These are phyloP conservation scores for Agaricus blazei DNA, from an alignment of 768 basidiomycete species.

Conservation along the genomic window DNA sequence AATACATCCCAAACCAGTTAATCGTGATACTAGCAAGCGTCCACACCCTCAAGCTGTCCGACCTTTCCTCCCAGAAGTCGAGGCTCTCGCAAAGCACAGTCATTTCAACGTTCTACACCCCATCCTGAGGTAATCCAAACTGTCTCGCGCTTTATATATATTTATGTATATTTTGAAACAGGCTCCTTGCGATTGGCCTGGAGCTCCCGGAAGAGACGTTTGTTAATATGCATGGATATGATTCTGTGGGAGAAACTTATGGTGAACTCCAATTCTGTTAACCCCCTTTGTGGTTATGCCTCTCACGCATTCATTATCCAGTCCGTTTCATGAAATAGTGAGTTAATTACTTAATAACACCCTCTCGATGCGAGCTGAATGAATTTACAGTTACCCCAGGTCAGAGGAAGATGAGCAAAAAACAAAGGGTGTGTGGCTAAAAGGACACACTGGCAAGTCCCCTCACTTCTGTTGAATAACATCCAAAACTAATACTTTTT, in stretches of 20 bases:
- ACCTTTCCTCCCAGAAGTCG: constrained; percentile 49
- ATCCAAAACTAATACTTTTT: no score
- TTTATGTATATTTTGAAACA: constrained; percentile 13
- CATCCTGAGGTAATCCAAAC: constrained; percentile 31
- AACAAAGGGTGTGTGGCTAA: constrained; percentile 55
- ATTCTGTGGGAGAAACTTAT: constrained; percentile 36
- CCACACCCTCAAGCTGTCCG: constrained; percentile 44
- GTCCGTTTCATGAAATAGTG: constrained; percentile 69
- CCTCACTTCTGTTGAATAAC: no score
- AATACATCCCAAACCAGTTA: constrained; percentile 25
- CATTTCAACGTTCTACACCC: constrained; percentile 49
- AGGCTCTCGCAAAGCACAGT: constrained; percentile 44
- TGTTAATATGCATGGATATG: constrained; percentile 40
- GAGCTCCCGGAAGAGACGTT: constrained; percentile 51
- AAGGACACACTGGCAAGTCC: constrained; percentile 49
- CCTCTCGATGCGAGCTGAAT: neutral
- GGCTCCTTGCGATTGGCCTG: constrained; percentile 46
- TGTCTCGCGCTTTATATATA: neutral
- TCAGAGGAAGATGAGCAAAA: constrained; percentile 43
- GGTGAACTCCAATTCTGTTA: constrained; percentile 21
- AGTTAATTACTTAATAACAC: constrained; percentile 10
- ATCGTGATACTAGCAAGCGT: constrained; percentile 41
- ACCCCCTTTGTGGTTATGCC: neutral
- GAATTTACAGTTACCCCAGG: constrained; percentile 39
- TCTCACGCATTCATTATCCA: constrained; percentile 15